Base-by-base conservation (phyloP, 2,329 filamentous ascomycete species). In the Chrysoporthe cubensis region DNA sequence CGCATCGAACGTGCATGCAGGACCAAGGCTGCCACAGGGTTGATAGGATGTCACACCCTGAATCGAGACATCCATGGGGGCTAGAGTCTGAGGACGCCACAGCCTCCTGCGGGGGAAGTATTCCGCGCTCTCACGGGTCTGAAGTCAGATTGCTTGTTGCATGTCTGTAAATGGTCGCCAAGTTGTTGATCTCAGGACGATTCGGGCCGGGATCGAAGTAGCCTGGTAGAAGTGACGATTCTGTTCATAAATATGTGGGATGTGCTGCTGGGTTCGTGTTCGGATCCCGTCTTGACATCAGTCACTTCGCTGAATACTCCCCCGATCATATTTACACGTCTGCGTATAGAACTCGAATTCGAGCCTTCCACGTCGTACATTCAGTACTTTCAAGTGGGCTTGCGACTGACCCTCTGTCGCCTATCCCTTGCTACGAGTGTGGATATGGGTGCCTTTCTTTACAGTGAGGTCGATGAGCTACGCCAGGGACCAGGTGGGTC, bases 191-290 rank as follows among this genome's bases (percentile, higher is more conserved):
- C 32, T 16, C n/a, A 61, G 43, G 37, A 40, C 34, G 40, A 18
- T n/a, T 43, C 40, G 65, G 52, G 6, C 26, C 54, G 65, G 52
- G 46, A 52, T 54, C 26, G 34, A 57, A 6, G 54, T 57, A 40
- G 32, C 34, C 32, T 32, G 32, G 26, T 11, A 3, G 21, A 54
- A 21, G 50, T 32, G 50, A 54, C 50, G 32, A 57, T 57, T 7
- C 54, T 57, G 16, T 57, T 40, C 54, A 57, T 40, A 40, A 40
- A 18, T 40, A 9, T 21, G 34, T 32, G 54, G 32, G 11, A 26
- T 26, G 21, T 14, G 50, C 50, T 13, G 21, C 32, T 11, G 32
- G 32, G n/a, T 57, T 57, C 54, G 54, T 21, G 54, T 57, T 57
- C 54, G 54, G 34, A 7, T 57, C 40, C 9, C 18, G 6, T 7